Conservation (phyloP, 2,329 filamentous ascomycete species). For the Davidsoniella virescens region DNA sequence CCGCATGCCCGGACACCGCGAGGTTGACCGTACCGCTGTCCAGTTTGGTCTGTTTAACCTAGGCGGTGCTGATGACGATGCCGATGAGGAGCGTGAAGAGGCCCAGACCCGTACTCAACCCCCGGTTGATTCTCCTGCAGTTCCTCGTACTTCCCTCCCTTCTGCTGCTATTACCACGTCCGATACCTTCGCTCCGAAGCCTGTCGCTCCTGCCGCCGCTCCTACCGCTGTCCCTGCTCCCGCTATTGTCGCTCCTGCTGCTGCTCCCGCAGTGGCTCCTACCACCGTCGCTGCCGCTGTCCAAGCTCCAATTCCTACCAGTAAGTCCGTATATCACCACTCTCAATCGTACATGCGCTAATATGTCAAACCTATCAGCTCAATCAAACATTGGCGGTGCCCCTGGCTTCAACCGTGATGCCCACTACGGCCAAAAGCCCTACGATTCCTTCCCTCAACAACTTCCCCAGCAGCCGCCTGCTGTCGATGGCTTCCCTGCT, state of each 20-base stretch:
- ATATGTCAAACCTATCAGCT: not conserved
- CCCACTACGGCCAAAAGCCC: slow-evolving; percentile 37
- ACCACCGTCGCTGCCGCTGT: slow-evolving; percentile 15
- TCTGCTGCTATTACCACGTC: slow-evolving; percentile 45
- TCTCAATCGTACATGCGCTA: not conserved
- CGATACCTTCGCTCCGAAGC: slow-evolving; percentile 41
- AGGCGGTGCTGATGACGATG: slow-evolving; percentile 68
- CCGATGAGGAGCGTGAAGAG: slow-evolving; percentile 89
- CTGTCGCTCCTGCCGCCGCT: slow-evolving; percentile 24
- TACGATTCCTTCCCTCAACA: slow-evolving; percentile 45
- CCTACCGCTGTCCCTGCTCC: slow-evolving; percentile 18
- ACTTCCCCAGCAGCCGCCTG: slow-evolving; percentile 30
- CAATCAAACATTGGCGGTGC: slow-evolving; percentile 4
- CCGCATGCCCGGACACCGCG: slow-evolving; percentile 93
- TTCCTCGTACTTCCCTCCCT: slow-evolving; percentile 74
- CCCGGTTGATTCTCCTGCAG: slow-evolving; percentile 78
- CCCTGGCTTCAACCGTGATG: slow-evolving; percentile 9
- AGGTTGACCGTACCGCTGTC: slow-evolving; percentile 80
- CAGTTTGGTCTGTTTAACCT: slow-evolving; percentile 94
- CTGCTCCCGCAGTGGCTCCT: slow-evolving; percentile 15
- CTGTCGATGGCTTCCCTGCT: slow-evolving; percentile 22
- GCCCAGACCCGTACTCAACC: slow-evolving; percentile 87
- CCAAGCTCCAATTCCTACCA: not conserved
- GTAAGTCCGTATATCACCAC: not conserved
- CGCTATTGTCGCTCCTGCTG: not conserved